These are phyloP conservation scores for Waltiozyma sp. DNA, from an alignment of 1,139 yeast species.

Conservation along the genomic window DNA sequence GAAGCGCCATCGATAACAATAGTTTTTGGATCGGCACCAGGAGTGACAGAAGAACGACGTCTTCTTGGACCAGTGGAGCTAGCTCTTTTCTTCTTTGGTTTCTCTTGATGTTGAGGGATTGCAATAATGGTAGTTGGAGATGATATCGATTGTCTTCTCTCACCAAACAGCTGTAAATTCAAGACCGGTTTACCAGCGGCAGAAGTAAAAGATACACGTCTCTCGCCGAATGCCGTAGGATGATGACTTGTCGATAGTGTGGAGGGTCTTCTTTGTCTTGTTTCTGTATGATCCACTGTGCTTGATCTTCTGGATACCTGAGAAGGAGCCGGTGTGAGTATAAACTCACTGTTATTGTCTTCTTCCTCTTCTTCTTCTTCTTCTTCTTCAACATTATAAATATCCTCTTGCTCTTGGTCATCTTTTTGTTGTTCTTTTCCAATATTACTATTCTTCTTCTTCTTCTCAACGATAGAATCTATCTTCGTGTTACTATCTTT, in stretches of 20 bases:
- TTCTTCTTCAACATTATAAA: too few relatives aligned
- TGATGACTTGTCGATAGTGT: background rate
- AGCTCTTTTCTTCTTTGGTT: background rate
- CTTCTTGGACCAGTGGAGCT: background rate
- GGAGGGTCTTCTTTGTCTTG: background rate
- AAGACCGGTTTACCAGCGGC: background rate
- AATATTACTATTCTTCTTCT: conserved; percentile 1
- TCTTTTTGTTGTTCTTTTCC: conserved; percentile 3
- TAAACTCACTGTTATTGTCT: background rate
- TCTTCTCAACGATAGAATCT: background rate
- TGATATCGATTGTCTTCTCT: background rate
- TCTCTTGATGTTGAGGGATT: background rate
- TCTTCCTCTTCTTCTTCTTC: conserved; percentile 3
- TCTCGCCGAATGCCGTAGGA: background rate
- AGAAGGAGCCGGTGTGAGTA: background rate
- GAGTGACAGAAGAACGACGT: background rate
- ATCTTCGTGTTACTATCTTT: background rate
- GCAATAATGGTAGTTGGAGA: background rate
- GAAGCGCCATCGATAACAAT: background rate
- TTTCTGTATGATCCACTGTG: background rate
- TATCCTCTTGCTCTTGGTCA: too few relatives aligned
- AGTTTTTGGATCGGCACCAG: background rate
- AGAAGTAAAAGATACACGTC: background rate
- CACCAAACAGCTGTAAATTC: background rate
- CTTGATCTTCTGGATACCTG: background rate